Base-by-base conservation (phyloP, 2,329 filamentous ascomycete genomes). In the Sphaerulina populicola region DNA sequence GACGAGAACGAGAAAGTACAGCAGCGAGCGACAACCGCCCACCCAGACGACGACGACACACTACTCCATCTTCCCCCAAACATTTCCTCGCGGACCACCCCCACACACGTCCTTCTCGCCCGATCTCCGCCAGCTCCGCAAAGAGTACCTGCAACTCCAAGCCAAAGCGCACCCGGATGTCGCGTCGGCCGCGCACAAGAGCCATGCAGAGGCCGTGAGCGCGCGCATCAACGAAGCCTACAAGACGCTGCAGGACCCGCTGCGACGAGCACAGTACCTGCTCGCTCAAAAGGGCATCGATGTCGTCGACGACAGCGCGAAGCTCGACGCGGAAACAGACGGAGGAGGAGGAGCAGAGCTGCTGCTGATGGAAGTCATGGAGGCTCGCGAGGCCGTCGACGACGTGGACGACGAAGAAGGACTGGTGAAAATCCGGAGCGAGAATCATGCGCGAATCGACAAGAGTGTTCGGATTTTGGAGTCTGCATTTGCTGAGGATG, bases 201-300 rank as follows among this genome's bases (percentile, higher is more conserved):
- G 72, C 37, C 73, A 77, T 43, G 88, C 89, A 15, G 87, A 94
- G 68, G 85, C 82, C 0, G 74, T 83, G n/a, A 93, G 86, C 8
- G 80, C 88, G 6, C 78, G 80, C 23, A 90, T 97, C 68, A 97
- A 97, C 74, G 84, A 89, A 59, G 93, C 93, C 0, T 97, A 94
- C 76, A 84, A 81, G 64, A 95, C 90, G 2, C 78, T 98, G 0
- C 74, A 79, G 44, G 80, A 84, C 60, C 90, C 93, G 12, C 74
- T 98, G 10, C 69, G 80, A 43, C 81, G 93, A 21, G 90, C 91
- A n/a, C 88, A 96, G 68, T 95, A 97, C 67, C 72, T 97, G 5
- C 78, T 97, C 0, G 69, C 72, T 3, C 53, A 53, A 36, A 77
- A 83, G 37, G 88, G 83, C 0, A 78, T 90, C 15, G 87, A 95